Base-by-base conservation (phyloP, 371 early-diverging fungal species). In the Saksenaea vasiformis region DNA sequence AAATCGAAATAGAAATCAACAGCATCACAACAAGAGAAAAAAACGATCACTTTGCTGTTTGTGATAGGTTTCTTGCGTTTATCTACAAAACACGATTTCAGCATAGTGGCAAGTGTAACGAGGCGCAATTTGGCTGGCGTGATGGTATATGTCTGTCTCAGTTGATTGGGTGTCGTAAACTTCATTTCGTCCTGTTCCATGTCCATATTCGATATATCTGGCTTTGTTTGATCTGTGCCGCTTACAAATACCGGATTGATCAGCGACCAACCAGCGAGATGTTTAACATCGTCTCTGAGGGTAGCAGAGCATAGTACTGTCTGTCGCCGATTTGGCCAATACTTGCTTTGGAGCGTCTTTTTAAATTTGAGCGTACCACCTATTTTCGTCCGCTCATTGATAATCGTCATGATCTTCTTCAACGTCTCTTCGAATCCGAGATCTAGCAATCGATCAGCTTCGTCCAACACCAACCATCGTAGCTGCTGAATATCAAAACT, bases 371-470 rank as follows among this genome's bases (percentile, higher is more conserved):
- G 53, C 3, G 53, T 35, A 2, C 60, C 53, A 14, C 68, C 70
- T 13, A 27, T 31, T 34, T 47, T 60, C 0, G 72, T 79, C n/a
- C 77, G 66, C n/a, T 87, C 82, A 57, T 85, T 83, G 37, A 93
- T 77, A 28, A 91, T 71, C 36, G 77, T 72, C 78, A 93, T 73
- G 62, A 94, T 95, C 63, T 90, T 88, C 62, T 90, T 88, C 68
- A 99, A 80, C 26, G 95, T 95, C 58, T 95, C 93, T 64, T 95
- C 96, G 68, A 99, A 99, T 3, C 98, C 99, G 3, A 93, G 82
- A 69, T 98, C 99, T 65, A 99, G 79, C 73, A 99, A 86, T 17
- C 98, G 90, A 87, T 99, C 99, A 14, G 98, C 98, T 83, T 99
- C 99, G 78, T 99, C 99, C 59, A 99, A 82, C 8, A 99, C 95